Evolutionary conservation across 2,329 filamentous ascomycete genomes (phyloP).

Genomic region (Neonectria ditissima): DNA sequence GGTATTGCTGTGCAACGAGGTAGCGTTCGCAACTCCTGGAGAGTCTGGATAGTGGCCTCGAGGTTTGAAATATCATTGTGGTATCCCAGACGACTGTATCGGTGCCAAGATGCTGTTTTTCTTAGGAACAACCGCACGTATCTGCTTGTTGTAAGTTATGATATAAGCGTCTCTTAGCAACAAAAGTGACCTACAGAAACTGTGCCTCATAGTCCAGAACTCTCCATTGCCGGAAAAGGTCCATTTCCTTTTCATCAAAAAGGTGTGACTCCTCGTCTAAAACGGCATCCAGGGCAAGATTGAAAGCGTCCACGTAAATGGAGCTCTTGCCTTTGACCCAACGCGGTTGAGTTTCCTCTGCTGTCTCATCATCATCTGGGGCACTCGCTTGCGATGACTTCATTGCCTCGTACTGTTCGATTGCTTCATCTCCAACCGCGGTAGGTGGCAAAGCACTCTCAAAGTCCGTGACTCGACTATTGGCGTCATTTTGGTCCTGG

Average conservation of each 20-base stretch:
- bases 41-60: conserved; percentile 69
- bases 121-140: conserved; percentile 94
- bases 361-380: conserved; percentile 52
- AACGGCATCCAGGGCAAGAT: conserved; percentile 89
- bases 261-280: conserved; percentile 89
- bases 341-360: conserved; percentile 53
- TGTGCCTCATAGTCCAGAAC: conserved; percentile 84
- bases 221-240: conserved; percentile 82
- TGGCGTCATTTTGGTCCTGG: conserved; percentile 28
- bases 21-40: conserved; percentile 71
- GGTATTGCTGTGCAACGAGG: conserved; percentile 53
- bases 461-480: conserved; percentile 47
- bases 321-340: conserved; percentile 86
- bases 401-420: conserved; percentile 82
- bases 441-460: conserved; percentile 74
- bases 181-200: conserved; percentile 75
- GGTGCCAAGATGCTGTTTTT: conserved; percentile 93
- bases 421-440: conserved; percentile 75
- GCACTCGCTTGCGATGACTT: conserved; percentile 64
- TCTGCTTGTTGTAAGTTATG: conserved; percentile 56
- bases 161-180: not conserved
- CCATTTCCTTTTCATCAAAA: conserved; percentile 82
- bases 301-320: conserved; percentile 98
- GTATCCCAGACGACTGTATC: conserved; percentile 81
- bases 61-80: conserved; percentile 85